A percentile compares a stretch with the other conserved stretches of the same genome.
These are phyloP conservation scores for Reutealis trisperma DNA, from an alignment of 345 rosid genomes.

Conservation along the genomic window DNA sequence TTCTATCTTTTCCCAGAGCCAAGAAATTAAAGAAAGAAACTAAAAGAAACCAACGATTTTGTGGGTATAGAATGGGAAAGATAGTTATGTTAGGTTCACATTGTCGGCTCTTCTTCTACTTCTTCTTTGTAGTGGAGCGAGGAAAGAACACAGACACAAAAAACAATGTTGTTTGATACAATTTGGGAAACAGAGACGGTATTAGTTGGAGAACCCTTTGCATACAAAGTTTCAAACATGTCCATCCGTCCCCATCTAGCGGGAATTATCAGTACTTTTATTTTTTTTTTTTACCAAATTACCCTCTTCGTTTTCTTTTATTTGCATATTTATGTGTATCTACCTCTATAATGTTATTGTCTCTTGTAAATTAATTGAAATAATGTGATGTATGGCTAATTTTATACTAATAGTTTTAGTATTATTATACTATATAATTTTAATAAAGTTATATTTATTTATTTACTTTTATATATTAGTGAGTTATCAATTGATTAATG, in stretches of 20 bases:
- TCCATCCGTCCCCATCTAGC: background rate
- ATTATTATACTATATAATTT: too few relatives aligned
- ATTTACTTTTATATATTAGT: too few relatives aligned
- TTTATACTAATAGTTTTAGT: too few relatives aligned
- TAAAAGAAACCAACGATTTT: background rate
- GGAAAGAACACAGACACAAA: background rate
- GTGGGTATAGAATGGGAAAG: background rate
- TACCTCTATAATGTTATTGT: too few relatives aligned
- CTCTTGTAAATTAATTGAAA: too few relatives aligned
- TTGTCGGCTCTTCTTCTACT: background rate
- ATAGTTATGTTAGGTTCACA: background rate
- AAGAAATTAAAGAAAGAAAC: background rate
- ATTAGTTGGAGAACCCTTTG: too few relatives aligned
- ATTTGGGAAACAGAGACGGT: background rate
- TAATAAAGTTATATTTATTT: too few relatives aligned
- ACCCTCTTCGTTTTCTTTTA: background rate
- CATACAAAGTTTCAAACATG: background rate
- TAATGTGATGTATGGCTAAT: too few relatives aligned
- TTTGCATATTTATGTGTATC: too few relatives aligned
- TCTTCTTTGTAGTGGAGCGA: background rate
- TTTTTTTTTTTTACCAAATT: background rate
- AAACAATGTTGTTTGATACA: background rate
- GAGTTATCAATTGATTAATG: too few relatives aligned
- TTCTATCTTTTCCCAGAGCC: too few relatives aligned
- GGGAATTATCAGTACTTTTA: background rate